Evolutionary conservation across 371 early-diverging fungal species (phyloP).

Genomic region (Mortierella sp.): DNA sequence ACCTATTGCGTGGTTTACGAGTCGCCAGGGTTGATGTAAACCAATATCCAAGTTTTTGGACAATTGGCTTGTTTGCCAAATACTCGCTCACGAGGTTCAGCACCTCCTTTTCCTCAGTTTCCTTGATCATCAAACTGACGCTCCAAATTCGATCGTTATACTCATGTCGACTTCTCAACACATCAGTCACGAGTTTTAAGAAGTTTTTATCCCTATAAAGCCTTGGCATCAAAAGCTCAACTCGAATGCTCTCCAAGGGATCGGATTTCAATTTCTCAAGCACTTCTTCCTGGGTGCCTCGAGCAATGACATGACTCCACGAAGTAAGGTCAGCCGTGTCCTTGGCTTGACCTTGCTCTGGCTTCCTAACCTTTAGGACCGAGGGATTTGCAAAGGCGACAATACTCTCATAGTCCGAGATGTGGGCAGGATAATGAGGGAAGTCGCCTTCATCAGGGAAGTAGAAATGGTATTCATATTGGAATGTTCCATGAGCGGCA

Average conservation of each 20-base stretch:
- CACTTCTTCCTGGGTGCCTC: constrained; percentile 32
- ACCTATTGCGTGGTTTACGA: constrained; percentile 14
- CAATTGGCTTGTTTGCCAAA: constrained; percentile 32
- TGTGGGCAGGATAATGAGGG: constrained; percentile 60
- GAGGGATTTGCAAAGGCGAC: constrained; percentile 34
- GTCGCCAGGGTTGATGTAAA: constrained; percentile 62
- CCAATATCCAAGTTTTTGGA: constrained; percentile 37
- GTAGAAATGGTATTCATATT: constrained; percentile 61
- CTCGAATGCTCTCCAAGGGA: constrained; percentile 26
- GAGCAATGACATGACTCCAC: constrained; percentile 31
- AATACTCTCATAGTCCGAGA: constrained; percentile 51
- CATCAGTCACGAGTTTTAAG: constrained; percentile 26
- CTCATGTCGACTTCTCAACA: constrained; percentile 37
- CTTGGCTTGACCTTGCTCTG: constrained; percentile 2
- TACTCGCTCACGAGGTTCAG: constrained; percentile 37
- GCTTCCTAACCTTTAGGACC: constrained; percentile 26
- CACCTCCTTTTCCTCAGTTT: neutral
- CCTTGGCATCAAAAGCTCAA: constrained; percentile 35
- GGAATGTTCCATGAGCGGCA: constrained; percentile 34
- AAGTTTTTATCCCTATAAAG: constrained; percentile 26
- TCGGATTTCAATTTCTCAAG: constrained; percentile 44
- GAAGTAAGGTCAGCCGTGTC: constrained; percentile 18
- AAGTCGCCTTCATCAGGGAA: constrained; percentile 65
- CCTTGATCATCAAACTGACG: constrained; percentile 30
- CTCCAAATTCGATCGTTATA: constrained; percentile 48